Conservation (phyloP, 75 land plant genomes). For the Cupressus sempervirens region DNA sequence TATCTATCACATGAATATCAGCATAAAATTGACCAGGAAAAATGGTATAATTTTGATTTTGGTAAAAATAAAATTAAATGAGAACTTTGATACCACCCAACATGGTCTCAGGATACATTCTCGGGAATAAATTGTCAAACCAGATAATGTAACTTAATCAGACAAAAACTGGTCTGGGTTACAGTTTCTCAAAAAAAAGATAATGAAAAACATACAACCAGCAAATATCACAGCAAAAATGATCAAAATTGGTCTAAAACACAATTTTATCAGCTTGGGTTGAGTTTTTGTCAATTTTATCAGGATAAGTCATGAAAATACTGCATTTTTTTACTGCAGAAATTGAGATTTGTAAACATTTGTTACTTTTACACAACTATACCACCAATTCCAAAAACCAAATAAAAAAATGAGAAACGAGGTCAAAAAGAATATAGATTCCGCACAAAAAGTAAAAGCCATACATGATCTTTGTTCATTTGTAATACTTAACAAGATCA, state of each 20-base stretch:
- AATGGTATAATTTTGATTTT: not conserved
- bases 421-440: not conserved
- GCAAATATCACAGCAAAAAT: too few species aligned
- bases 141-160: not conserved
- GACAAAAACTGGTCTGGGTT: too few species aligned
- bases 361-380: too few species aligned
- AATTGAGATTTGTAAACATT: not conserved
- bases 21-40: not conserved
- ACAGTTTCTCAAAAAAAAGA: too few species aligned
- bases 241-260: too few species aligned
- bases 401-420: not conserved
- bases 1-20: not conserved
- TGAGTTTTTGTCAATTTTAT: too few species aligned
- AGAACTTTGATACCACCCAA: not conserved
- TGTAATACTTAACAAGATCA: too few species aligned
- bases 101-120: too few species aligned
- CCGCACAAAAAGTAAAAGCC: not conserved
- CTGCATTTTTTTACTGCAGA: too few species aligned
- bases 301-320: not conserved
- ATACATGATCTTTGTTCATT: not conserved
- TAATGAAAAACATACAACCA: too few species aligned
- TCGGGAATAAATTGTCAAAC: not conserved
- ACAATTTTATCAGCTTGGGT: too few species aligned
- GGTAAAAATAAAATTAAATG: not conserved
- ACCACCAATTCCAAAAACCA: not conserved